Base-by-base conservation (phyloP, 1,139 yeast genomes). In the Yamadazyma aaseri region DNA sequence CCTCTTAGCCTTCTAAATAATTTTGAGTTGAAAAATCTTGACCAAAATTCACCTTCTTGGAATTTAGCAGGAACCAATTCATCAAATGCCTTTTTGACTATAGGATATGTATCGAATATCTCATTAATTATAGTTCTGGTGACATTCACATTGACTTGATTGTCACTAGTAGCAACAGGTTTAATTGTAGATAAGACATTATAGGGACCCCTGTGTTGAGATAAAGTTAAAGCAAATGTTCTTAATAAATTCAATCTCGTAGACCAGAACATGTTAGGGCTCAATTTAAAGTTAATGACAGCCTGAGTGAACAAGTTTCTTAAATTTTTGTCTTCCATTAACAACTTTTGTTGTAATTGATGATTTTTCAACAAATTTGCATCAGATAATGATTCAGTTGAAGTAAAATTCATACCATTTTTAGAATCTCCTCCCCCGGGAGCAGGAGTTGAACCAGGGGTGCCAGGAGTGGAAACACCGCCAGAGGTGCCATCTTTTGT, bases 21-120 rank as follows among this genome's bases (percentile, higher is more conserved):
- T 49, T 89, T 82, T 1, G 97, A 87, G 49, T 86, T 81, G 66
- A 92, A 92, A 53, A 92, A 94, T 42, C 97, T 69, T n/a, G 95
- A 85, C 98, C 99, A 92, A 49, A 92, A 92, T 51, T 86, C 95
- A 24, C 94, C 92, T 56, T 90, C 97, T 33, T 76, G 73, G 41
- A 92, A 72, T 43, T 82, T 81, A 2, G 47, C 51, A 0, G 98
- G 98, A 2, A 94, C 98, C 41, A 81, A 79, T 41, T 92, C 98
- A 42, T 79, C 79, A 53, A 84, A 92, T 1, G 97, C 97, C 43
- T 77, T 81, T 40, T 86, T 78, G n/a, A 92, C 94, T 23, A 90
- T 77, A 0, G 98, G 98, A 52, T 92, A 92, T 40, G 94, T 96
- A 34, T 83, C 86, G 53, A 92, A 90, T 17, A 94, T 89, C 46